Percentiles rank a stretch among this genome's conserved stretches.
Evolutionary conservation across 225 moss, liverwort and hornwort genomes (phyloP).

Genomic region (Pleurozium schreberi): DNA sequence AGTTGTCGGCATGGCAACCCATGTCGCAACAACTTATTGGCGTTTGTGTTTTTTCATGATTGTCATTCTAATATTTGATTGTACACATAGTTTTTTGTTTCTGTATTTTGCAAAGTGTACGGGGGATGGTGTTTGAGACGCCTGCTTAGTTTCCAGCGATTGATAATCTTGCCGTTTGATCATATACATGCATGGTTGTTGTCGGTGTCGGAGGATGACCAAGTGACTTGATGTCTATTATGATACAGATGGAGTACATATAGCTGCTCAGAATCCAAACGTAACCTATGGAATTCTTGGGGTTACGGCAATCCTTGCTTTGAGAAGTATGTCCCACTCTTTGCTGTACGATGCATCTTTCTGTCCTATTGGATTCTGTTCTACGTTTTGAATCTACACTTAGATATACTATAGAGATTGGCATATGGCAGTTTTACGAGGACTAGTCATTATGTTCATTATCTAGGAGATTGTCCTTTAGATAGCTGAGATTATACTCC

Average conservation of each 20-base stretch:
- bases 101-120: neutral
- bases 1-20: neutral
- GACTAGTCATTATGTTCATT: neutral
- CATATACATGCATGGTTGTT: neutral
- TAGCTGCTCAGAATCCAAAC: conserved; percentile 60
- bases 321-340: conserved; percentile 63
- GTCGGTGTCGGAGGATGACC: neutral
- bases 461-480: neutral
- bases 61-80: neutral
- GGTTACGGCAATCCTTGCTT: conserved; percentile 50
- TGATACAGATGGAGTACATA: conserved; percentile 70
- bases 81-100: neutral
- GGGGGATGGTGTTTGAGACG: neutral
- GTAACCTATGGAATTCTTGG: conserved; percentile 59
- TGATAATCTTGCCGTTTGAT: neutral
- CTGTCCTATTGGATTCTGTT: neutral
- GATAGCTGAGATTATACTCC: neutral
- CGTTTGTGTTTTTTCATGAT: neutral
- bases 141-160: neutral
- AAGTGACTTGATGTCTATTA: neutral
- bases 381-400: neutral
- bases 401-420: neutral
- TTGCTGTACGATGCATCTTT: neutral
- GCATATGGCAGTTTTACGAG: neutral
- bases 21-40: neutral